A percentile compares a stretch with the other conserved stretches of the same genome.
These are phyloP conservation scores for Pleurotus sapidus DNA, from an alignment of 768 basidiomycete species.

Conservation along the genomic window DNA sequence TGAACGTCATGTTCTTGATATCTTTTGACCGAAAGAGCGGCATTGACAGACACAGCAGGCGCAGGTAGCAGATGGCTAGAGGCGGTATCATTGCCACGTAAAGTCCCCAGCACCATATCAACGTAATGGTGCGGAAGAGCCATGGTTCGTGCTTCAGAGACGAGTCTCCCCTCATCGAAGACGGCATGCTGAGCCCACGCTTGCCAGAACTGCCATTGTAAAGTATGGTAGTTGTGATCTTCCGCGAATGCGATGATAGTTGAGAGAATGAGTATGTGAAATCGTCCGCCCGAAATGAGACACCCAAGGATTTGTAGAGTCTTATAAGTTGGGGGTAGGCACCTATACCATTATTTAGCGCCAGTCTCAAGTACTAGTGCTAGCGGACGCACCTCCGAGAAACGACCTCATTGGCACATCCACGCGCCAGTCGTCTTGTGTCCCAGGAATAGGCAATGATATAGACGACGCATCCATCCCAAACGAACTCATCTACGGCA, in stretches of 20 bases:
- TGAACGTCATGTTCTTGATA: slow-evolving; percentile 36
- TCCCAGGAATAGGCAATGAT: slow-evolving; percentile 35
- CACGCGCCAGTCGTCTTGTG: slow-evolving; percentile 46
- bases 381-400: slow-evolving; percentile 58
- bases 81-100: neutral
- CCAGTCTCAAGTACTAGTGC: neutral
- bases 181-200: slow-evolving; percentile 51
- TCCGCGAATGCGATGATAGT: slow-evolving; percentile 27
- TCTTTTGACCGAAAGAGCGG: slow-evolving; percentile 23
- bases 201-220: slow-evolving; percentile 64
- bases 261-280: slow-evolving; percentile 75
- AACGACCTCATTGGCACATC: slow-evolving; percentile 85
- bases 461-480: slow-evolving; percentile 72
- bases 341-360: slow-evolving; percentile 44
- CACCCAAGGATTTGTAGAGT: slow-evolving; percentile 60
- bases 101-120: neutral
- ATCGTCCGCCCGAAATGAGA: slow-evolving; percentile 50
- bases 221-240: slow-evolving; percentile 49
- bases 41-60: slow-evolving; percentile 21
- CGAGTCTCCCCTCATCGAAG: slow-evolving; percentile 23
- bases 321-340: slow-evolving; percentile 73
- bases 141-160: neutral
- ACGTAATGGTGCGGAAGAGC: neutral
- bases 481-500: slow-evolving; percentile 43
- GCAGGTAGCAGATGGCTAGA: slow-evolving; percentile 4